Percentiles rank a stretch among this genome's conserved stretches.
Evolutionary conservation across 2,329 filamentous ascomycete species (phyloP).

Genomic region (Fusarium cicatricum): DNA sequence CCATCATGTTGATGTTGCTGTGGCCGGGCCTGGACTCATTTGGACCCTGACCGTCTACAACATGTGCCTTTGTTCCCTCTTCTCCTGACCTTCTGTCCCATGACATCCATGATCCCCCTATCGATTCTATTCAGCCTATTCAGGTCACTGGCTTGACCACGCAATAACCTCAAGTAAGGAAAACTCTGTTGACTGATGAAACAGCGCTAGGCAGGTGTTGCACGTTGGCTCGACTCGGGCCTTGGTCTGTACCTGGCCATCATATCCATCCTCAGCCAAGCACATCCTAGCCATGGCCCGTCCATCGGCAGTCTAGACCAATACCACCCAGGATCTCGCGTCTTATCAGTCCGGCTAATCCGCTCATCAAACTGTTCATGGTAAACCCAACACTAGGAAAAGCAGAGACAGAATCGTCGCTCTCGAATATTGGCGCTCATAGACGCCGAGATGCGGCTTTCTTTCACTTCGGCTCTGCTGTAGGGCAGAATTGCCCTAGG

Average conservation of each 20-base stretch:
- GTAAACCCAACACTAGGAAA: background rate
- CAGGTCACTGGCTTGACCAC: background rate
- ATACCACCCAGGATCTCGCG: constrained; percentile 2
- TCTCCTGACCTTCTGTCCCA: too few species aligned
- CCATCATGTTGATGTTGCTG: constrained; percentile 4
- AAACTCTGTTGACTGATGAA: constrained; percentile 10
- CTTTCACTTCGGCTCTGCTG: background rate
- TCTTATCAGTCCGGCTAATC: constrained; percentile 9
- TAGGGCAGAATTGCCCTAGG: background rate
- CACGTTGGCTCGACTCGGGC: constrained; percentile 8
- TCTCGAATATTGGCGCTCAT: background rate
- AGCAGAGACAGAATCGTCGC: constrained; percentile 1
- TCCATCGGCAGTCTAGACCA: constrained; percentile 28
- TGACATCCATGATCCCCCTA: too few species aligned
- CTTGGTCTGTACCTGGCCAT: constrained; percentile 12
- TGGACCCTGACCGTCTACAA: constrained; percentile 31
- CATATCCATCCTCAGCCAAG: constrained; percentile 11
- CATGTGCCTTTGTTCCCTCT: background rate
- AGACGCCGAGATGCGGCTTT: constrained; percentile 17
- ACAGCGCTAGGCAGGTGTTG: background rate
- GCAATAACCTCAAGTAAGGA: background rate
- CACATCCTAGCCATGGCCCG: constrained; percentile 11
- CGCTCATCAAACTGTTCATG: background rate
- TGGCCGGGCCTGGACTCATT: constrained; percentile 31
- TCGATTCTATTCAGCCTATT: background rate